Evolutionary conservation across 202 grass and related monocot genomes (phyloP).

Genomic region (Alloteropsis angusta): DNA sequence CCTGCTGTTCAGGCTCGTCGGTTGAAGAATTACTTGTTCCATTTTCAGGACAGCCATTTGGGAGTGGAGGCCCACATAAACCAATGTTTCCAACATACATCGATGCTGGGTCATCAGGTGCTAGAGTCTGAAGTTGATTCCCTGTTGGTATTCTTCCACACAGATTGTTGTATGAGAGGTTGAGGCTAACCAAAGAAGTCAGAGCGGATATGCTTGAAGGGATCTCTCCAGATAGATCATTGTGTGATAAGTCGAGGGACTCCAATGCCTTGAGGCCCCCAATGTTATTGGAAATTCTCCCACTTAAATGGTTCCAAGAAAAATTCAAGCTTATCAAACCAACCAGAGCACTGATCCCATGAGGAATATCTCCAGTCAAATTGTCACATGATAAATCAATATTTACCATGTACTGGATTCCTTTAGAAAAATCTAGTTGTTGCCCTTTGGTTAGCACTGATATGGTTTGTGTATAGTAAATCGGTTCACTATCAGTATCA

Average conservation of each 20-base stretch:
- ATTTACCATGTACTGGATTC: too few species aligned
- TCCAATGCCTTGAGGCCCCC: not conserved
- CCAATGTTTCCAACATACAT: slow-evolving; percentile 4
- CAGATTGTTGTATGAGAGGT: slow-evolving; percentile 28
- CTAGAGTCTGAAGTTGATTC: not conserved
- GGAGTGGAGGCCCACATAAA: slow-evolving; percentile 3
- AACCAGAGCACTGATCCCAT: not conserved
- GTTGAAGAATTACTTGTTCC: too few species aligned
- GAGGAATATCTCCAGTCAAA: not conserved
- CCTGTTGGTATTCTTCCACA: slow-evolving; percentile 18
- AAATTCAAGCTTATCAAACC: slow-evolving; percentile 17
- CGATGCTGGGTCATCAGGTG: not conserved
- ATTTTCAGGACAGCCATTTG: not conserved
- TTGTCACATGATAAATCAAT: slow-evolving; percentile 15
- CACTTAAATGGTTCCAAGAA: not conserved
- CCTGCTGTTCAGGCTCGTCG: too few species aligned
- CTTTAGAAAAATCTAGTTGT: too few species aligned
- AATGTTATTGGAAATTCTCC: not conserved
- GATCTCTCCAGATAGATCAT: slow-evolving; percentile 21
- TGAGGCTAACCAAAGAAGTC: not conserved
- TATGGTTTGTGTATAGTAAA: too few species aligned
- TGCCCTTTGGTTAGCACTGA: not conserved
- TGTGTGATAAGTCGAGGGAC: slow-evolving; percentile 29
- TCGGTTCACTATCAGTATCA: too few species aligned
- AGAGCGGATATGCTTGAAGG: not conserved